Percentiles rank a stretch among this genome's conserved stretches.
These are phyloP conservation scores for Globisporangium camurandrum DNA, from an alignment of 352 stramenopile species.

Conservation along the genomic window DNA sequence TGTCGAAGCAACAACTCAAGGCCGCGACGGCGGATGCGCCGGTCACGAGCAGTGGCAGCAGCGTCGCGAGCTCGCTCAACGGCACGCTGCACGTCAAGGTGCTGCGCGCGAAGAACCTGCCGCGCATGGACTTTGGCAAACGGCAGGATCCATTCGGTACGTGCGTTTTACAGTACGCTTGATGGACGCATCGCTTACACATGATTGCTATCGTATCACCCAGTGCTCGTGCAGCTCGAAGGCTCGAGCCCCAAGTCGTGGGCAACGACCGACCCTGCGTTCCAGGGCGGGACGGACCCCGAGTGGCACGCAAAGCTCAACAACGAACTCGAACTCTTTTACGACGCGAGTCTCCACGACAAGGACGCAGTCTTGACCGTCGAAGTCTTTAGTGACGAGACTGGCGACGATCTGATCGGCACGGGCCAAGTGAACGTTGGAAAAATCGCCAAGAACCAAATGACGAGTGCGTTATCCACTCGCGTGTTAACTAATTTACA, in stretches of 20 bases:
- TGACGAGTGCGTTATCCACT: slow-evolving; percentile 9
- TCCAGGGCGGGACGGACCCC: slow-evolving; percentile 46
- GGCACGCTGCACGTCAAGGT: slow-evolving; percentile 75
- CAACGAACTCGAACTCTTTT: slow-evolving; percentile 81
- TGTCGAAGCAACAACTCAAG: slow-evolving; percentile 4
- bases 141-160: slow-evolving; percentile 71
- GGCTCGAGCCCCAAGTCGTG: slow-evolving; percentile 50
- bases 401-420: slow-evolving; percentile 63
- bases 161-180: not conserved
- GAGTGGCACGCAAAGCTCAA: slow-evolving; percentile 64
- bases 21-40: not conserved
- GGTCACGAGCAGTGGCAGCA: slow-evolving; percentile 5
- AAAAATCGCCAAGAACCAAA: slow-evolving; percentile 35
- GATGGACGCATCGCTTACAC: not conserved
- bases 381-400: slow-evolving; percentile 69
- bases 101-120: slow-evolving; percentile 45
- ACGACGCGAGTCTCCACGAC: slow-evolving; percentile 42
- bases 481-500: not conserved
- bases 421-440: slow-evolving; percentile 49
- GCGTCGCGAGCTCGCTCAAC: slow-evolving; percentile 14
- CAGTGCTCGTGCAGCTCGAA: slow-evolving; percentile 67
- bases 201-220: slow-evolving; percentile 2
- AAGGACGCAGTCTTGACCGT: slow-evolving; percentile 47
- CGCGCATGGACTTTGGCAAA: slow-evolving; percentile 75
- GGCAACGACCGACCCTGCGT: slow-evolving; percentile 58